These are phyloP conservation scores for Zizania latifolia DNA, from an alignment of 176 grass and related monocot genomes.

Conservation along the genomic window DNA sequence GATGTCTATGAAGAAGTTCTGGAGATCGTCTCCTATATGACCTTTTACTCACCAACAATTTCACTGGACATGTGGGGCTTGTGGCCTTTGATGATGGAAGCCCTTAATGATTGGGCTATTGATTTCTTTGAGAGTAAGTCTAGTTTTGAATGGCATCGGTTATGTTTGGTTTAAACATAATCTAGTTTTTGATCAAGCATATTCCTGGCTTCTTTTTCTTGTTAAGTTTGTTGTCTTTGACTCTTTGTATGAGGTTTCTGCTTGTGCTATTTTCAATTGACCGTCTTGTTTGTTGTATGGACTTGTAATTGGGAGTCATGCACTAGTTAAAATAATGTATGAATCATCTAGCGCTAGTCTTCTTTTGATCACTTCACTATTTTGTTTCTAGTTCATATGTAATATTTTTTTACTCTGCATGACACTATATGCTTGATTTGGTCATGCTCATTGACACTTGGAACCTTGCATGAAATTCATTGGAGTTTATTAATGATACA, in stretches of 20 bases:
- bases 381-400: background rate
- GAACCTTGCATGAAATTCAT: background rate
- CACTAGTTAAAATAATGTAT: background rate
- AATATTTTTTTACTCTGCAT: too few relatives aligned
- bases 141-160: background rate
- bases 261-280: background rate
- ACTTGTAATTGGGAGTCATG: background rate
- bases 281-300: background rate
- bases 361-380: background rate
- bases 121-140: conserved; percentile 98
- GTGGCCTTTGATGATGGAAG: conserved; percentile 86
- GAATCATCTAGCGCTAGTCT: background rate
- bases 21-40: conserved; percentile 96
- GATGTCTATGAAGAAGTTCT: conserved; percentile 98
- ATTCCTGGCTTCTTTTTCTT: background rate
- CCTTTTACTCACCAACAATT: conserved; percentile 80
- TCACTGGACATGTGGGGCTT: conserved; percentile 95
- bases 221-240: background rate
- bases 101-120: conserved; percentile 90
- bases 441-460: background rate
- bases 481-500: background rate
- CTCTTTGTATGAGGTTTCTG: background rate
- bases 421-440: background rate
- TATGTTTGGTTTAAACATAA: background rate
- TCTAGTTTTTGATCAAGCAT: background rate